Base-by-base conservation (phyloP, 805 yeast species). In the Pichia manshurica region DNA sequence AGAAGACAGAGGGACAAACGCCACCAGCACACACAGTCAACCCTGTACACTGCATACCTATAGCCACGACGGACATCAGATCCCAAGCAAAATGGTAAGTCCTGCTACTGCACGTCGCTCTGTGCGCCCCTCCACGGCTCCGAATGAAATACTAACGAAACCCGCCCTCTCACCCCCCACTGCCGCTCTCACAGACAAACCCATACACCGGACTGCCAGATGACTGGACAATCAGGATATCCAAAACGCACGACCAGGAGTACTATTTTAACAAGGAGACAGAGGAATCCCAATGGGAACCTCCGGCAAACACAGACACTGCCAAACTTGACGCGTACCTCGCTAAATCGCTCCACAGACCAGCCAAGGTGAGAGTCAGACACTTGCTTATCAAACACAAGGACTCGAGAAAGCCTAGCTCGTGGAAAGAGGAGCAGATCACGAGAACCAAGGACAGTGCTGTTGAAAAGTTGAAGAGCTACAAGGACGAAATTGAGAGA, bases 381-480 rank as follows among this genome's bases (percentile, higher is more conserved):
- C 99, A 93, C 63, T 69, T 93, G 41, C 71, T 93, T 42, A 74
- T 91, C 53, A 93, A 93, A 64, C 96, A 90, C 65, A 70, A 67
- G 40, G 91, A 79, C 45, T 82, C 90, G 15, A 78, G 99, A 55
- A 80, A 95, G 56, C 98, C 99, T 7, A 79, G 89, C 12, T 87
- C 96, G 20, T 93, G 97, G 95, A 85, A 88, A 63, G 61, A 63
- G 20, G 75, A 77, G 32, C 82, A 81, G 21, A 86, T 91, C 54
- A 83, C 95, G 1, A 72, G 87, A 43, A 64, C 85, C 9, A 84
- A 89, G 63, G 96, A 87, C 51, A 96, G 89, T 57, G 95, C 97
- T 28, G 74, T 79, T 43, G 77, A 77, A 39, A 78, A 78, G 37
- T 61, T 87, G 56, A 74, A 75, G 44, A 73, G 70, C 32, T 79